Base-by-base conservation (phyloP, 371 early-diverging fungal genomes). In the Cokeromyces recurvatus region DNA sequence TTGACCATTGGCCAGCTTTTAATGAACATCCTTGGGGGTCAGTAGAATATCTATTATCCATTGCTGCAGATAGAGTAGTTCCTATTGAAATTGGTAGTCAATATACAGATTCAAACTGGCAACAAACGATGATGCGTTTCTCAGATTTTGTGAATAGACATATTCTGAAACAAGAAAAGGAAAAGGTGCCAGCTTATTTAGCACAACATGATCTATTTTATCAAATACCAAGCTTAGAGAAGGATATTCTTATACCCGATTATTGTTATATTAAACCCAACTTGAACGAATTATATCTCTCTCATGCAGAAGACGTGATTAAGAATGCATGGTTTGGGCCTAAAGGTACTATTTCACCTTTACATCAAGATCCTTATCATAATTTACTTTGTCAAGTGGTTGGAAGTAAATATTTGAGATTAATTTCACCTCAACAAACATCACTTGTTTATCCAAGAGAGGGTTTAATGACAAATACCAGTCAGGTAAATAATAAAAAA, bases 301-400 rank as follows among this genome's bases (percentile, higher is more conserved):
- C 69, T 1, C 38, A 40, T 10, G 69, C 71, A 1, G 62, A 67
- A 1, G 81, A 79, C 9, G 78, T 85, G 14, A 58, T 79, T 20
- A 64, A 84, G 35, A 85, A 92, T 57, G 87, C 85, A 1, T 96
- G 97, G 97, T 78, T 96, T 55, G 97, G 97, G 0, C 95, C 95
- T 0, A 46, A 54, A 16, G 84, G 84, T 0, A 94, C 97, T 0
- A 73, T 91, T 0, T 90, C 94, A 4, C 95, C 97, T 1, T 63
- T 92, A 43, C 97, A 96, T 53, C 83, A 79, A 25, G 97, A 96
- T 55, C 85, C 85, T 1, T 79, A 84, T 43, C 79, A 90, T 53
- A 96, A 96, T 56, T 50, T 95, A 34, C 77, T 92, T 48, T 89
- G 86, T 1, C 95, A 94, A 64, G 88, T 91, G 6, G 89, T 89